phyloP scores from a whole-genome alignment of 1,139 yeast genomes.

The Meyerozyma smithsonii region DNA sequence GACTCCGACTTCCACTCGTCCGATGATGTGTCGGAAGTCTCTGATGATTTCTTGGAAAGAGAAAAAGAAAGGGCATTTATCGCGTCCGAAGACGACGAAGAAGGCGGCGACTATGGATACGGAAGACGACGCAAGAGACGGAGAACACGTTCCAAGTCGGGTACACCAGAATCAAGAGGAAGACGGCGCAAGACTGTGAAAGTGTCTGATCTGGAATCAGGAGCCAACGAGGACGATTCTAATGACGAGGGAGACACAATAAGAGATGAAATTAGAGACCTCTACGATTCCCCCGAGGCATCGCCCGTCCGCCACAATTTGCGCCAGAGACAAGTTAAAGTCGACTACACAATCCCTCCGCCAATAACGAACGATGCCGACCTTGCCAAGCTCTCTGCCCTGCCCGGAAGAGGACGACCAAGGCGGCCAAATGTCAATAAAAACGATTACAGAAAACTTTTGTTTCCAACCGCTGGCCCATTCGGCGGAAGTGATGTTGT shows the following conservation, averaged over 20 bases:
- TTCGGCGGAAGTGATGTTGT: constrained; percentile 90
- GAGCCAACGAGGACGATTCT: constrained; percentile 20
- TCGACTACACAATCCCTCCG: constrained; percentile 85
- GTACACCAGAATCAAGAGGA: constrained; percentile 19
- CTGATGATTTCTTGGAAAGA: constrained; percentile 25
- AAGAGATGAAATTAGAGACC: constrained; percentile 47
- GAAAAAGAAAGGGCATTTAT: constrained; percentile 30
- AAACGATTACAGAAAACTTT: constrained; percentile 51
- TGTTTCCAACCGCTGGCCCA: constrained; percentile 95
- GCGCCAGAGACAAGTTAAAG: constrained; percentile 66
- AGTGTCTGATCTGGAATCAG: constrained; percentile 16
- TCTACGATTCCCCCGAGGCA: constrained; percentile 49
- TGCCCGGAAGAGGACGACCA: constrained; percentile 22
- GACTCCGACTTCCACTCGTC: constrained; percentile 14
- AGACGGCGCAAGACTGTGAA: constrained; percentile 15
- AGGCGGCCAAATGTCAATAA: constrained; percentile 27
- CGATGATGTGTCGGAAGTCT: constrained; percentile 8
- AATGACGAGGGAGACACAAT: constrained; percentile 34
- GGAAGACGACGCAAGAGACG: constrained; percentile 15
- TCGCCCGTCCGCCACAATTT: constrained; percentile 55
- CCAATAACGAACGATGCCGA: constrained; percentile 56
- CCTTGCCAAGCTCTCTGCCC: constrained; percentile 14
- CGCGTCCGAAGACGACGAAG: constrained; percentile 36
- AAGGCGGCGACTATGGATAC: constrained; percentile 23
- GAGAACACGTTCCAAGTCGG: constrained; percentile 22